Base-by-base conservation (phyloP, 1,284 basidiomycete species). In the Agroathelia rolfsii region DNA sequence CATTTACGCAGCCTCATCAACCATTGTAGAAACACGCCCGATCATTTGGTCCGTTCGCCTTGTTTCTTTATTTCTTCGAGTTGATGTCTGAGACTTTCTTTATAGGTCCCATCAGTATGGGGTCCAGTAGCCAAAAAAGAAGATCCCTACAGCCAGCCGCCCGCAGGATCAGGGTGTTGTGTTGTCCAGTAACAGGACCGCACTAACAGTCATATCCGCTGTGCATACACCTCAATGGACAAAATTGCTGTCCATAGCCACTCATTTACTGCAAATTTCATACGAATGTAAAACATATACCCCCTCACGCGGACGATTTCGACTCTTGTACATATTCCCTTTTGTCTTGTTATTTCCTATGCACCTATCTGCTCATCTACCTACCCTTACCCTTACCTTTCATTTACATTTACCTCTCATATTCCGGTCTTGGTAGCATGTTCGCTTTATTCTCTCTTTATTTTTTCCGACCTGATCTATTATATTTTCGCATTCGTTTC, bases 91-190 rank as follows among this genome's bases (percentile, higher is more conserved):
- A 19, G 41, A 41, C 36, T 43, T 28, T 20, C 30, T 26, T 37
- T 43, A 22, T 46, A 87, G 80, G 76, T 89, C 29, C 88, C 90
- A 11, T 87, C 81, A 16, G 83, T 94, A 2, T 95, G 88, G 89
- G 88, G 88, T 5, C 77, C 82, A 20, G 75, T 87, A n/a, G 72
- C 74, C 40, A 83, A 79, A 53, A 71, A 73, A 31, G 82, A 88
- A 42, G 85, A 89, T 51, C 86, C 86, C 37, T 88, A 87, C 48
- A 79, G 76, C 26, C 76, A 75, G 39, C 71, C 67, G 47, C 58
- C 60, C 19, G 41, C 39, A 20, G 49, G 45, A 3, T 16, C 44
- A 10, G 41, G 16, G 8, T 53, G 51, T 12, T 53, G 51, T 48
- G 53, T 39, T 22, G 41, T 53, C 55, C 51, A 53, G 41, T 53